phyloP scores from a whole-genome alignment of 768 basidiomycete species.

The Russula compacta region DNA sequence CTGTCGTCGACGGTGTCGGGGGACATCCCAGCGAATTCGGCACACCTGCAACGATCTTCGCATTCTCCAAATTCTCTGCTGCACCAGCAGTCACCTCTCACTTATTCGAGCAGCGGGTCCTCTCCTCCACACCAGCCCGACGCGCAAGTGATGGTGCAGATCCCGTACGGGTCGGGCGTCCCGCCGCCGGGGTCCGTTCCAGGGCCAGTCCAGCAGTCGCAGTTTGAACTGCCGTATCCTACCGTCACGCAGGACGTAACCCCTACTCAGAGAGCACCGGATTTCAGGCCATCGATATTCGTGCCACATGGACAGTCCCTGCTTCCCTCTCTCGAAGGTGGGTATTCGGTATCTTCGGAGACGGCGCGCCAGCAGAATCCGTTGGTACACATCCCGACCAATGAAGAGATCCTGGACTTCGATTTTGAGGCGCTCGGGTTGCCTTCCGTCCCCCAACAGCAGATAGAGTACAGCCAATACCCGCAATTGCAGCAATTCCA shows the following conservation, averaged over 20 bases:
- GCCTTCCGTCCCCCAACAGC: background rate
- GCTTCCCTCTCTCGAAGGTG: conserved; percentile 1
- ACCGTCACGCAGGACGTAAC: background rate
- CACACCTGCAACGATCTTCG: background rate
- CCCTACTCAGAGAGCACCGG: background rate
- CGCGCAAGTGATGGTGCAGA: background rate
- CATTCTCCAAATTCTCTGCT: background rate
- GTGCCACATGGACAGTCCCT: background rate
- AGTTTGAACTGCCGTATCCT: conserved; percentile 7
- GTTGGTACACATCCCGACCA: background rate
- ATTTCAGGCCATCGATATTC: background rate
- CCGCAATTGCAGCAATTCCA: conserved; percentile 12
- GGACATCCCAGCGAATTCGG: background rate
- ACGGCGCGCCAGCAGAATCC: background rate
- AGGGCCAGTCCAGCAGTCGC: background rate
- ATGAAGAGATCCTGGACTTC: conserved; percentile 2
- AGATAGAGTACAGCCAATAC: conserved; percentile 9
- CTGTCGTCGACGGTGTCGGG: conserved; percentile 1
- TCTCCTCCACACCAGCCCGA: background rate
- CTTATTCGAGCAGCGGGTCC: conserved; percentile 7
- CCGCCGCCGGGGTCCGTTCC: background rate
- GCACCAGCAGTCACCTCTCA: background rate
- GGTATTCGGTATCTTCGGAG: background rate
- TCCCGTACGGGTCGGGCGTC: background rate
- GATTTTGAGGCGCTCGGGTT: conserved; percentile 4